These are phyloP conservation scores for Kwoniella dejecticola DNA, from an alignment of 768 basidiomycete species.

Conservation along the genomic window DNA sequence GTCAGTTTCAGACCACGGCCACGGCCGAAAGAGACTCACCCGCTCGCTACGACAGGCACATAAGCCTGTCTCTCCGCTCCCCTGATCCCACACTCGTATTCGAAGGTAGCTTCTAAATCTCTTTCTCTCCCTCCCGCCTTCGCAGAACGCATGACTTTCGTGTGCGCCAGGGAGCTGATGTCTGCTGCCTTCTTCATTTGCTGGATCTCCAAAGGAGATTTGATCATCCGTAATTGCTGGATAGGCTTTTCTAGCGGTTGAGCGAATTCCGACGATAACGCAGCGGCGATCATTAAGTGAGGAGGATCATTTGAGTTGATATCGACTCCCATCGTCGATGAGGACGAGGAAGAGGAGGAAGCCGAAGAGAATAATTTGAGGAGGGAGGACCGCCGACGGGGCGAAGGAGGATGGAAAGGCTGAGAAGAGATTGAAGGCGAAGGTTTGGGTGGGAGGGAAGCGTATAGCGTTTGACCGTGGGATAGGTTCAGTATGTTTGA, in stretches of 20 bases:
- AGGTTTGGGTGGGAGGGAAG: constrained; percentile 57
- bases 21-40: constrained; percentile 59
- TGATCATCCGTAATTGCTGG: constrained; percentile 71
- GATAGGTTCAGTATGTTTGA: constrained; percentile 60
- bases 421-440: constrained; percentile 48
- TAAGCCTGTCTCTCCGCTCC: constrained; percentile 91
- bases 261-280: constrained; percentile 60
- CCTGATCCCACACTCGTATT: constrained; percentile 75
- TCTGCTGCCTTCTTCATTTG: constrained; percentile 84
- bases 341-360: constrained; percentile 34
- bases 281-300: constrained; percentile 48
- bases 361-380: constrained; percentile 58
- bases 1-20: not conserved
- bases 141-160: constrained; percentile 78
- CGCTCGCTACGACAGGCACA: constrained; percentile 95
- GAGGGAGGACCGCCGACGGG: constrained; percentile 62
- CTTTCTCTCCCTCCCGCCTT: constrained; percentile 62
- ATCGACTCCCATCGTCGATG: not conserved
- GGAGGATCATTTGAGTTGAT: constrained; percentile 41
- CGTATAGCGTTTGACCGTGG: constrained; percentile 57
- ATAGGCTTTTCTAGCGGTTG: constrained; percentile 68
- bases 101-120: constrained; percentile 77
- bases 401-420: constrained; percentile 54
- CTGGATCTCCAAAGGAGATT: constrained; percentile 73
- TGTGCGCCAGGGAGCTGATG: constrained; percentile 80